Base-by-base conservation (phyloP, 371 early-diverging fungal species). In the Nematocida sp. region DNA sequence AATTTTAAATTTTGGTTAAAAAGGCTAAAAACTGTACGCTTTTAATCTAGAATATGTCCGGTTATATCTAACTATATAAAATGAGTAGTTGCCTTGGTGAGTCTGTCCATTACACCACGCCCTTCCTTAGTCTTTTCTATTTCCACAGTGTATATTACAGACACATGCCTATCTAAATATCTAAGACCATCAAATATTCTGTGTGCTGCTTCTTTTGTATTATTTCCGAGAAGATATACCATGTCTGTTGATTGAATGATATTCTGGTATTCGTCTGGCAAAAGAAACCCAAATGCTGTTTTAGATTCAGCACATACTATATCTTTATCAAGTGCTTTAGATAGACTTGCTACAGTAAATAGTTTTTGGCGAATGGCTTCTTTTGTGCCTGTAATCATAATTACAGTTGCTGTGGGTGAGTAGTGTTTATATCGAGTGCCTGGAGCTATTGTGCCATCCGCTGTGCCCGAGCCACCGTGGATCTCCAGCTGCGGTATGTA, bases 401-500 rank as follows among this genome's bases (percentile, higher is more conserved):
- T 60, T 25, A 87, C 56, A 42, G 75, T 72, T n/a, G 71, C 67
- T 6, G 54, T 71, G 1, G 98, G 98, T 5, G 95, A 92, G 85
- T 99, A 99, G 89, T 98, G 98, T 39, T 94, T 90, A 83, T 98
- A 98, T 87, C 98, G 96, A 94, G 94, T 95, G 3, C 99, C 99
- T 5, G 98, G 99, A 18, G 95, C 94, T 0, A 92, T 92, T 0
- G 95, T 93, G 84, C 9, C 33, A 7, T 67, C 47, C 5, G 13
- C 64, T 5, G 72, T 54, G 25, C 39, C 40, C 4, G 40, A 67
- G n/a, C 83, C 71, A 11, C 40, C 23, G 13, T 46, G 3, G 18
- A 83, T 25, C 39, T 33, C 50, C 15, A 78, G 70, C 6, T 6
- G 3, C 0, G 80, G 70, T 55, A 78, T 6, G 7, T 39, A 15